Conservation (phyloP, 2,329 filamentous ascomycete species). For the Drechslerella dactyloides region DNA sequence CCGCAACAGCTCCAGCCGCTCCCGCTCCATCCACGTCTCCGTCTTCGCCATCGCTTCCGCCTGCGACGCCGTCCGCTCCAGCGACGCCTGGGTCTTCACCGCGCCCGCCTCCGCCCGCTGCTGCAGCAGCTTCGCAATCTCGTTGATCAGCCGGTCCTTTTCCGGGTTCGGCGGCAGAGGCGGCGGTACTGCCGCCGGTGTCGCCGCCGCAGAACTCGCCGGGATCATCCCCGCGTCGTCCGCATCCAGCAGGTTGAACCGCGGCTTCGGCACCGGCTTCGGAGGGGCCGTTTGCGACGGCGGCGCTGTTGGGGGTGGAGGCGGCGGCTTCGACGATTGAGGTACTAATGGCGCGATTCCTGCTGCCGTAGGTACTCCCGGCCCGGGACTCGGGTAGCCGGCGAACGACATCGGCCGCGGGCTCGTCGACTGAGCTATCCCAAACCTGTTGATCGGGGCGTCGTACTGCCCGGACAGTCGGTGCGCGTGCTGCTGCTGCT, state of each 20-base stretch:
- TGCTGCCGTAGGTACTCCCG: constrained; percentile 42
- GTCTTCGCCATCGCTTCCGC: constrained; percentile 76
- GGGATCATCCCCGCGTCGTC: constrained; percentile 32
- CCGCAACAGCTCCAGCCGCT: constrained; percentile 73
- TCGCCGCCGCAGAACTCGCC: not conserved
- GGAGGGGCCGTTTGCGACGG: constrained; percentile 56
- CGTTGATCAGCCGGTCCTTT: constrained; percentile 82
- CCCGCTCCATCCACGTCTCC: constrained; percentile 72
- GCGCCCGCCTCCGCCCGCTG: constrained; percentile 72
- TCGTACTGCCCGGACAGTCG: constrained; percentile 38
- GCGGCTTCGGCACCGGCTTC: constrained; percentile 58
- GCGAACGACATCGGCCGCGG: constrained; percentile 54
- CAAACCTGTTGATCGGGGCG: constrained; percentile 13
- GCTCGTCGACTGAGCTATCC: constrained; percentile 15
- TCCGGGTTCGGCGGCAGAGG: constrained; percentile 95
- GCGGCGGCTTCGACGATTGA: constrained; percentile 56
- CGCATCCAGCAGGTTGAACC: constrained; percentile 63
- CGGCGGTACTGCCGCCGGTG: constrained; percentile 69
- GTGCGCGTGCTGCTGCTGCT: constrained; percentile 15
- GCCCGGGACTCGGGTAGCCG: constrained; percentile 53
- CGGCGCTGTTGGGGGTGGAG: constrained; percentile 57
- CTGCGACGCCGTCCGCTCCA: constrained; percentile 79
- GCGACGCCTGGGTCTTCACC: constrained; percentile 73
- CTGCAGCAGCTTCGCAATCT: constrained; percentile 74
- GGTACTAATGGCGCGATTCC: constrained; percentile 59